A percentile compares a stretch with the other conserved stretches of the same genome.
Conservation (phyloP, 139 green algal genomes). For the Eudorina sp. region DNA sequence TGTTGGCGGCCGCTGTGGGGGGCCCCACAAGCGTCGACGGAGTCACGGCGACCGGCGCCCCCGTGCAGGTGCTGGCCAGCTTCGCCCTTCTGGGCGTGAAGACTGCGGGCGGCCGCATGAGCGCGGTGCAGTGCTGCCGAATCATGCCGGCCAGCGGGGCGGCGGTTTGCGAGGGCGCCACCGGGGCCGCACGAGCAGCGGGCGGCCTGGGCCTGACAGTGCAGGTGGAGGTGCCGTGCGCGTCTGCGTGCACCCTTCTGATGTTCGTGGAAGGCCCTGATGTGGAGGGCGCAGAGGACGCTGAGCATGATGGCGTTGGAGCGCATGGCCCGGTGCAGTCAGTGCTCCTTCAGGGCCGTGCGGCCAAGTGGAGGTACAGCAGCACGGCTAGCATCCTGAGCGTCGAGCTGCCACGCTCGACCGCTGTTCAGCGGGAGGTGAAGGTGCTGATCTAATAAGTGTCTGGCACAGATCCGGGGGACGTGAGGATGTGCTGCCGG, state of each 20-base stretch:
- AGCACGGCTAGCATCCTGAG: not conserved
- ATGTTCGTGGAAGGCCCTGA: conserved; percentile 8
- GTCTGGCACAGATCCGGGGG: no score
- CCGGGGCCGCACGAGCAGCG: no score
- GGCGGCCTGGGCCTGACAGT: not conserved
- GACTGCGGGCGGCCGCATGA: no score
- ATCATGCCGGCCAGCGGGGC: conserved; percentile 24
- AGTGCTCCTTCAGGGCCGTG: not conserved
- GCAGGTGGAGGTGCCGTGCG: conserved; percentile 9
- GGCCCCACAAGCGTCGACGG: no score
- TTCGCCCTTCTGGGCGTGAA: conserved; percentile 23
- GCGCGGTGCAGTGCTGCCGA: conserved; percentile 11
- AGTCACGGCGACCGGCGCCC: not conserved
- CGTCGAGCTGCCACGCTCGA: conserved; percentile 1
- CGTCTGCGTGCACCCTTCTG: not conserved
- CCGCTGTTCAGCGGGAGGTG: no score
- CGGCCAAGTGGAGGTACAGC: not conserved
- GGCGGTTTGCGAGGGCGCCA: no score
- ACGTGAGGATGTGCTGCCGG: no score
- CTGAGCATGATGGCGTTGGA: not conserved
- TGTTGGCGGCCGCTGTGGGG: not conserved
- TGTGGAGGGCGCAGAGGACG: not conserved
- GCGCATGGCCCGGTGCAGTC: conserved; percentile 4
- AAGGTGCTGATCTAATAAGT: no score
- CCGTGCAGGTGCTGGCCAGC: not conserved